Percentiles rank a stretch among this genome's conserved stretches.
Conservation (phyloP, 1,139 yeast genomes). For the Candida sojae region DNA sequence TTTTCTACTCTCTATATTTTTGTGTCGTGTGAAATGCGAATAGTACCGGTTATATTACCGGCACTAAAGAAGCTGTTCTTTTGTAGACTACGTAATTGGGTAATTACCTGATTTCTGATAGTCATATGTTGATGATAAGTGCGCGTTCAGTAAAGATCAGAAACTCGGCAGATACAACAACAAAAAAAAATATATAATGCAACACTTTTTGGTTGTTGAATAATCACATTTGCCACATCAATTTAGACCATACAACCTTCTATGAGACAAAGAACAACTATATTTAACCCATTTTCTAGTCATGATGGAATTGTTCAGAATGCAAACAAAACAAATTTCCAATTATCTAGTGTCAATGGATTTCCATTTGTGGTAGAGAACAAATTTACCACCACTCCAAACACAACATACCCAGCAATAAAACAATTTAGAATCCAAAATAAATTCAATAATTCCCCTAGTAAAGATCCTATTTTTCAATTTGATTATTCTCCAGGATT, state of each 20-base stretch:
- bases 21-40: too few species aligned
- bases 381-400: conserved; percentile 15
- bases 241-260: not conserved
- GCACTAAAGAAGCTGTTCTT: too few species aligned
- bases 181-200: too few species aligned
- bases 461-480: conserved; percentile 22
- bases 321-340: conserved; percentile 17
- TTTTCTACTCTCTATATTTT: too few species aligned
- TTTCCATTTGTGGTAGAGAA: conserved; percentile 22
- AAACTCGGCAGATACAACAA: too few species aligned
- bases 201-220: not conserved
- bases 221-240: not conserved
- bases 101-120: too few species aligned
- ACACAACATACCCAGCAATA: conserved; percentile 12
- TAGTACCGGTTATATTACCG: too few species aligned
- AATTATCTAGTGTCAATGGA: conserved; percentile 15
- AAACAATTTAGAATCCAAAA: conserved; percentile 27
- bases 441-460: conserved; percentile 10
- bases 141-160: too few species aligned
- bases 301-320: conserved; percentile 27
- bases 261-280: conserved; percentile 36
- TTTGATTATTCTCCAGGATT: conserved; percentile 25
- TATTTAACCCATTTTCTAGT: conserved; percentile 27
- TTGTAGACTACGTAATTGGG: too few species aligned
- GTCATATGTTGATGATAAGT: too few species aligned